A percentile compares a stretch with the other conserved stretches of the same genome.
Evolutionary conservation across 2,329 filamentous ascomycete genomes (phyloP).

Genomic region (Zasmidium citrigriseum): DNA sequence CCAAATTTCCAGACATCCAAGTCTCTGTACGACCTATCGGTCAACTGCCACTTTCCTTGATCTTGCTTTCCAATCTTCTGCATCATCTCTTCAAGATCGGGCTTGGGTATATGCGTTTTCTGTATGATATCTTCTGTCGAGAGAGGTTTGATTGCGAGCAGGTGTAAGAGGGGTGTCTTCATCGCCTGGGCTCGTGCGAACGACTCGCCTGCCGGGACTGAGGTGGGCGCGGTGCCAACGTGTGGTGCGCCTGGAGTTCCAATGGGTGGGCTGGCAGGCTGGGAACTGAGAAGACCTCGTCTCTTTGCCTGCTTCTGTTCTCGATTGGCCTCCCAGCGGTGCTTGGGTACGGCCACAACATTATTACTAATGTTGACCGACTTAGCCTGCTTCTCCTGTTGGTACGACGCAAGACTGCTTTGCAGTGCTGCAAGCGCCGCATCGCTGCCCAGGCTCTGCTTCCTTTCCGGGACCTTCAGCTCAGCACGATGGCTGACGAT

Average conservation of each 20-base stretch:
- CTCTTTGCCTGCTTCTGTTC: slow-evolving; percentile 27
- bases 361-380: slow-evolving; percentile 35
- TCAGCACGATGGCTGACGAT: slow-evolving; percentile 58
- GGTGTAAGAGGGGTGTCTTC: slow-evolving; percentile 48
- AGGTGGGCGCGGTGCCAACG: slow-evolving; percentile 38
- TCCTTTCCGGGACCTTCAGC: slow-evolving; percentile 46
- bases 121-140: slow-evolving; percentile 49
- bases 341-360: slow-evolving; percentile 38
- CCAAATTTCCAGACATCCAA: slow-evolving; percentile 63
- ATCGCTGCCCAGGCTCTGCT: slow-evolving; percentile 58
- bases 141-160: slow-evolving; percentile 56
- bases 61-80: slow-evolving; percentile 54
- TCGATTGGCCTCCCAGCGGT: slow-evolving; percentile 32
- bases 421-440: slow-evolving; percentile 61
- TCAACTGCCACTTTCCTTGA: slow-evolving; percentile 55
- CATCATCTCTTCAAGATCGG: slow-evolving; percentile 50
- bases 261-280: slow-evolving; percentile 41
- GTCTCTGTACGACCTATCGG: slow-evolving; percentile 61
- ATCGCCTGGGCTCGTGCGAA: slow-evolving; percentile 43
- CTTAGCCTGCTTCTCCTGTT: slow-evolving; percentile 63
- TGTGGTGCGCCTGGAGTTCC: slow-evolving; percentile 38
- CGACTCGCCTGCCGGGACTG: slow-evolving; percentile 39
- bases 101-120: slow-evolving; percentile 50
- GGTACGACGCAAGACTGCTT: slow-evolving; percentile 59
- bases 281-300: slow-evolving; percentile 31